Evolutionary conservation across 306 rosid genomes (phyloP), one percentile per base, ranked within the genome.

Genomic region (Vicia sativa): DNA sequence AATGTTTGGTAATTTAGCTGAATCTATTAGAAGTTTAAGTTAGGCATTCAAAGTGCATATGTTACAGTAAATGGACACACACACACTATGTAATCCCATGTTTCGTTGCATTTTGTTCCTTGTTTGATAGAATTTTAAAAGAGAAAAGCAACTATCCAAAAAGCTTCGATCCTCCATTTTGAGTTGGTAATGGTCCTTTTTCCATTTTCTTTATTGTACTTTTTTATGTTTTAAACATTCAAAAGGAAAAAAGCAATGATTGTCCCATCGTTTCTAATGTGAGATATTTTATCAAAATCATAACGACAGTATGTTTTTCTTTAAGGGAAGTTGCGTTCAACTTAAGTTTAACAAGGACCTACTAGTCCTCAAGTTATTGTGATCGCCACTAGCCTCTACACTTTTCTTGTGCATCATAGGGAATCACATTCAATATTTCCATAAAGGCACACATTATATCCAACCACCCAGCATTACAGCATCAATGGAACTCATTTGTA

Each of bases 401-500:
- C 39, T 23, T 76, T 76, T 62, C 13, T 62, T 9, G 25, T 69
- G 43, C 53, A 68, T 19, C 49, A 61, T 61, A 68, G 41, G 50
- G 67, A 39, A 67, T 69, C 71, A 68, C 75, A 69, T 69, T 70
- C 71, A 53, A 16, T 53, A 35, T 38, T 61, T 64, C 64, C 68
- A 34, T 29, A 63, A 64, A 65, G 73, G 57, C 63, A 55, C 61
- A 70, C 76, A 57, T 48, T 57, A 44, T 18, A 63, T 34, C 72
- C 44, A 55, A 62, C 74, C 57, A 23, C 55, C 31, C 6, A 62
- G 67, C 60, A 60, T 41, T 65, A 46, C 38, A 63, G 59, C 50
- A 14, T 12, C 80, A 84, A 67, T 79, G 85, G 60, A 81, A 83
- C 66, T 42, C 14, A 42, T 68, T 42, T 28, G 72, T 63, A 29